These are phyloP conservation scores for Zymoseptoria brevis DNA, from an alignment of 2,329 filamentous ascomycete species.

Conservation along the genomic window DNA sequence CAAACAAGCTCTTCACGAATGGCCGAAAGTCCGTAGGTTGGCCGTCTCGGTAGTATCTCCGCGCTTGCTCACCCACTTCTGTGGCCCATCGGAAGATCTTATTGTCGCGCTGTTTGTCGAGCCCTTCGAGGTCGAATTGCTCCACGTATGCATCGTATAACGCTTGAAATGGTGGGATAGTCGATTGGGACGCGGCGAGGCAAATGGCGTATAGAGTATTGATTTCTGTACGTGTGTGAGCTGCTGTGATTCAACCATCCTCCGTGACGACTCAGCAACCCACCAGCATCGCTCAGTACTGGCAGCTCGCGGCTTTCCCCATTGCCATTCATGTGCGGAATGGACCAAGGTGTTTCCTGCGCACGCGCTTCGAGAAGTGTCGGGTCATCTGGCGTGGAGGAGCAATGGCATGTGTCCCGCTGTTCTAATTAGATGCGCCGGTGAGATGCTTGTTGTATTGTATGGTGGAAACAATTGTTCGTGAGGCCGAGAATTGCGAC, in stretches of 20 bases:
- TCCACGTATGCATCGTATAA: conserved; percentile 75
- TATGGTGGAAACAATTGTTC: background rate
- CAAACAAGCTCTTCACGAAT: conserved; percentile 22
- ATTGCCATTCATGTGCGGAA: conserved; percentile 27
- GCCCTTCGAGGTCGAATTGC: conserved; percentile 60
- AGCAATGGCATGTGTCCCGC: background rate
- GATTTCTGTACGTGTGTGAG: conserved; percentile 54
- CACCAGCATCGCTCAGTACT: conserved; percentile 37
- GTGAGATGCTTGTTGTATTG: background rate
- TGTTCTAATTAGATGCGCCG: conserved; percentile 3
- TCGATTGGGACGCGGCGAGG: conserved; percentile 58
- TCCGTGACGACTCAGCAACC: background rate
- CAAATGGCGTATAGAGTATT: conserved; percentile 70
- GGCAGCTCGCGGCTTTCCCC: conserved; percentile 30
- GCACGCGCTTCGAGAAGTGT: conserved; percentile 29
- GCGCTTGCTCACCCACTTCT: conserved; percentile 55
- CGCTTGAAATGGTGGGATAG: conserved; percentile 62
- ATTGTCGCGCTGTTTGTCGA: conserved; percentile 65
- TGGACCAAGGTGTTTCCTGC: conserved; percentile 22
- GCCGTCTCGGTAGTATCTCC: conserved; percentile 15
- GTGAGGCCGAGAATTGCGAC: conserved; percentile 1
- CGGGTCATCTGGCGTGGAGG: conserved; percentile 26
- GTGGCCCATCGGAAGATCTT: conserved; percentile 72
- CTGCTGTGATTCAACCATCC: background rate
- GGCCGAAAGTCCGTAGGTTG: conserved; percentile 19